These are phyloP conservation scores for Magnusiomyces tetraspermus DNA, from an alignment of 1,139 yeast genomes.

Conservation along the genomic window DNA sequence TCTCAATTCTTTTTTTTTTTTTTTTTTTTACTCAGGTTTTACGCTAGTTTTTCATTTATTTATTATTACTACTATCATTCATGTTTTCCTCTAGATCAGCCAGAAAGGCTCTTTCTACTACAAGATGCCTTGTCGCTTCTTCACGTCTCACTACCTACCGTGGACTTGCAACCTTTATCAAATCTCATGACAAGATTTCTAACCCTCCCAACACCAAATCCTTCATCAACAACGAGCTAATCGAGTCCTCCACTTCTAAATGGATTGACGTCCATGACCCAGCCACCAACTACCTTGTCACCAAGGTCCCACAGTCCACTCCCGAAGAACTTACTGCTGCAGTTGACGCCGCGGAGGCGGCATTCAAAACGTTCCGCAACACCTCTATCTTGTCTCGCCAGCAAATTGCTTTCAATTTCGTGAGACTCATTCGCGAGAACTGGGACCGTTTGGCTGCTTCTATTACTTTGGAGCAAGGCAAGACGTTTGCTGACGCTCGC, in stretches of 20 bases:
- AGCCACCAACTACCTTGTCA: constrained; percentile 58
- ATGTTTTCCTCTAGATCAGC: too few relatives aligned
- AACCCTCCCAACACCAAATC: constrained; percentile 48
- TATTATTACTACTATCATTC: neutral
- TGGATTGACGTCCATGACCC: constrained; percentile 76
- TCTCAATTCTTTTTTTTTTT: too few relatives aligned
- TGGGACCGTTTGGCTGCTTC: constrained; percentile 64
- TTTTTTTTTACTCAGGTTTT: neutral
- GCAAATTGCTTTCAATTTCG: constrained; percentile 67
- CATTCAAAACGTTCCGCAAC: constrained; percentile 52
- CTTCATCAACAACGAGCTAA: constrained; percentile 50
- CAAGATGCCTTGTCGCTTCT: too few relatives aligned
- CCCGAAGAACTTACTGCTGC: constrained; percentile 58
- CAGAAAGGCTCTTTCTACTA: too few relatives aligned
- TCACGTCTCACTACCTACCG: too few relatives aligned
- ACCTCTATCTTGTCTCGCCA: constrained; percentile 59
- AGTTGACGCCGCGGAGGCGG: constrained; percentile 52
- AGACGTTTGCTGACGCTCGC: constrained; percentile 65
- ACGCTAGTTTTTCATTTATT: neutral
- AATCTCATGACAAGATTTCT: constrained; percentile 35
- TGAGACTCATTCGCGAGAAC: constrained; percentile 54
- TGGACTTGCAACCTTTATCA: constrained; percentile 20
- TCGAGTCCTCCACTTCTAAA: constrained; percentile 45
- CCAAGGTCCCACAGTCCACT: constrained; percentile 66
- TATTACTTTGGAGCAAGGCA: constrained; percentile 74